Base-by-base conservation (phyloP, 2,329 filamentous ascomycete genomes). In the Xylariaceae sp. region DNA sequence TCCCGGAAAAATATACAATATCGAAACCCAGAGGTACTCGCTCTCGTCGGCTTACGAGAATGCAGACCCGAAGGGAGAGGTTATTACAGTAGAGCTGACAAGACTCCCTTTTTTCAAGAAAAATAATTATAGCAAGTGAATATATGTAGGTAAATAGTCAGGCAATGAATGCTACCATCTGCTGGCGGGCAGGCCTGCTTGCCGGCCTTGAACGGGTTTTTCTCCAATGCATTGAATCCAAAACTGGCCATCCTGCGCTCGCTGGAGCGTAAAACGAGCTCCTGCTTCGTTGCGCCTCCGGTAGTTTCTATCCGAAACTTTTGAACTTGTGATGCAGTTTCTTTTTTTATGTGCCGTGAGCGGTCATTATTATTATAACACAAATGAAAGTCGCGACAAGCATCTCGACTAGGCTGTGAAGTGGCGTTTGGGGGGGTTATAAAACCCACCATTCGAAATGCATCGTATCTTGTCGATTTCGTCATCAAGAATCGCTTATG, bases 361-460 rank as follows among this genome's bases (percentile, higher is more conserved):
- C 47, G 39, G 8, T 47, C 29, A 29, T 51, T 4, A 50, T 47
- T 34, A 19, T 19, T 19, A 19, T 19, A 57, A 40, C 50, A 53
- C 42, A 53, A 56, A 48, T 43, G 32, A 51, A 32, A 54, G 46
- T 41, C 50, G 50, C 53, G 31, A 41, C 19, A 3, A 12, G 26
- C 12, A 19, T 7, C n/a, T 43, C 31, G 27, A 30, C 8, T 40
- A 37, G 53, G 37, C 29, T 31, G 27, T 44, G 19, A 19, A 29
- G 26, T n/a, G 11, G 50, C 34, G 35, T 32, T n/a, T 40, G 26
- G 9, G 9, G 11, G 42, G 27, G 30, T 37, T 51, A 32, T 49
- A 29, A 49, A 42, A 39, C 9, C 49, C 39, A 32, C 12, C 34
- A 47, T 58, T 45, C 43, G 44, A 19, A 19, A 48, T 46, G 29